These are phyloP conservation scores for Metschnikowia dekortorum DNA, from an alignment of 805 yeast genomes.

Conservation along the genomic window DNA sequence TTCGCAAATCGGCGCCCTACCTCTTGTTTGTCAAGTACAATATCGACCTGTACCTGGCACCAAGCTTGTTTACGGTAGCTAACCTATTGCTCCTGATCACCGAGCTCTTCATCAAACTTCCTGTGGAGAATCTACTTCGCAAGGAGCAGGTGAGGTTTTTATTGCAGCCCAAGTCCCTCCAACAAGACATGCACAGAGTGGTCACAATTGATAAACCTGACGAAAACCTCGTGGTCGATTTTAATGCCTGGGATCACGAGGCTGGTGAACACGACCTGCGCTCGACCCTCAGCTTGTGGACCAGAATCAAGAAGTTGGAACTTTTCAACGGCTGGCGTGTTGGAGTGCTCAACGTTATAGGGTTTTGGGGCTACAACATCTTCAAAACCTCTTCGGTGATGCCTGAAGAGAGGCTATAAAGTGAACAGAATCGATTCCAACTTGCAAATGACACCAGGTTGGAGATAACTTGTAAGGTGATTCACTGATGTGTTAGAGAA, in stretches of 20 bases:
- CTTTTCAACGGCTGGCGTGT: slow-evolving; percentile 89
- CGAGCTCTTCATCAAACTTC: slow-evolving; percentile 74
- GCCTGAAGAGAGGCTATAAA: slow-evolving; percentile 17
- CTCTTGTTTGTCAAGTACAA: slow-evolving; percentile 55
- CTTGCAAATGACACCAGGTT: too few relatives aligned
- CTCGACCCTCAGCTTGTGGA: slow-evolving; percentile 38
- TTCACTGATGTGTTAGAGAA: too few relatives aligned
- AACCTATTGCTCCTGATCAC: slow-evolving; percentile 57
- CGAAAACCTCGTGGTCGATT: slow-evolving; percentile 52
- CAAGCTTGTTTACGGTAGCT: slow-evolving; percentile 53
- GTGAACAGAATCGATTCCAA: neutral
- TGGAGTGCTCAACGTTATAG: slow-evolving; percentile 71
- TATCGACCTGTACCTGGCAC: slow-evolving; percentile 62
- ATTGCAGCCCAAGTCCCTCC: slow-evolving; percentile 33
- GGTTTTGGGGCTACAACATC: slow-evolving; percentile 75
- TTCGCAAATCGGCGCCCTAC: slow-evolving; percentile 64
- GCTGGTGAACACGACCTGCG: slow-evolving; percentile 12
- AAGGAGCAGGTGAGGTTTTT: slow-evolving; percentile 77
- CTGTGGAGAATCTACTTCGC: slow-evolving; percentile 80
- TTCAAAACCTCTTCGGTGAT: slow-evolving; percentile 41
- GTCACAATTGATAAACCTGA: slow-evolving; percentile 42
- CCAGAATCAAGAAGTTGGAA: slow-evolving; percentile 27
- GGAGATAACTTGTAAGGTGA: too few relatives aligned
- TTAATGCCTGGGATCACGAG: slow-evolving; percentile 21
- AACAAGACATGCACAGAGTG: slow-evolving; percentile 34